Conservation (phyloP, 495 filamentous ascomycete genomes). For the Cercophora samala region DNA sequence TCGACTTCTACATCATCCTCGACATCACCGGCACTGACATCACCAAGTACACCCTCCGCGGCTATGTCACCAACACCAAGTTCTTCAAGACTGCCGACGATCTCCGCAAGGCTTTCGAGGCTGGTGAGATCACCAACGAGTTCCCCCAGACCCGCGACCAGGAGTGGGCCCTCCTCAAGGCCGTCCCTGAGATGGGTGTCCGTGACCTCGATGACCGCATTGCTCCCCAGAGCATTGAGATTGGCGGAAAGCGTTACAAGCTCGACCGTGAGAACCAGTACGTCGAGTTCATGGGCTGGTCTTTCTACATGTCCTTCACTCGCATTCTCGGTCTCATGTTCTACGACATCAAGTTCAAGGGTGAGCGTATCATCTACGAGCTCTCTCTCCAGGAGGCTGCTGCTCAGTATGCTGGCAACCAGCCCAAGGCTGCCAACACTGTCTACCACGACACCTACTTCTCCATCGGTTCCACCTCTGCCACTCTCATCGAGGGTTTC, state of each 20-base stretch:
- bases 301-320: conserved; percentile 50
- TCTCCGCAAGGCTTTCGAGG: conserved; percentile 36
- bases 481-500: conserved; percentile 49
- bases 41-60: conserved; percentile 35
- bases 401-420: conserved; percentile 52
- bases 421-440: conserved; percentile 45
- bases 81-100: conserved; percentile 36
- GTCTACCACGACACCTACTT: conserved; percentile 48
- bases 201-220: conserved; percentile 41
- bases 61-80: conserved; percentile 35
- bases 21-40: conserved; percentile 40
- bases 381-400: conserved; percentile 54
- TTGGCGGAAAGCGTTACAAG: conserved; percentile 42
- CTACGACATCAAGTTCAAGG: conserved; percentile 54
- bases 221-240: conserved; percentile 38
- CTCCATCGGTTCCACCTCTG: conserved; percentile 42
- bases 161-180: conserved; percentile 35
- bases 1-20: conserved; percentile 40
- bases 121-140: conserved; percentile 34
- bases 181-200: conserved; percentile 35
- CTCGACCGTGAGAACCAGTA: conserved; percentile 48
- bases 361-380: conserved; percentile 54
- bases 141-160: conserved; percentile 31
- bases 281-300: conserved; percentile 54
- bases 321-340: conserved; percentile 46